Evolutionary conservation across 805 yeast genomes (phyloP), one percentile per base, ranked within the genome.

Genomic region (Ogataea nakhonphanomensis): DNA sequence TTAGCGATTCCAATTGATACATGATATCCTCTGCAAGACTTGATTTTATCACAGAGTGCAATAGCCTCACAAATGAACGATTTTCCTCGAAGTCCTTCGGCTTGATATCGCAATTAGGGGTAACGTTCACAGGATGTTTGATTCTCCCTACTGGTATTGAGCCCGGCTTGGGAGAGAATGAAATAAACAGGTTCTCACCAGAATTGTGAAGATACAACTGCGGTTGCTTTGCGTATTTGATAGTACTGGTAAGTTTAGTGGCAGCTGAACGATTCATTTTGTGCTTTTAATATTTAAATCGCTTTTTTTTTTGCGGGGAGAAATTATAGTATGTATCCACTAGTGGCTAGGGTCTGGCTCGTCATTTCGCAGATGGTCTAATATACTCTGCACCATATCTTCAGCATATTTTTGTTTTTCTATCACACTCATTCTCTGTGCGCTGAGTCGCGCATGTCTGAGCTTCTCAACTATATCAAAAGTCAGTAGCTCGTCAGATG

Each of bases 1-100:
- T 69, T 4, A 75, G 67, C 1, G 84, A 78, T 43, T 79, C 85
- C 54, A 78, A 58, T 21, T 70, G 66, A 52, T 73, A 80, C 1
- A 78, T 57, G 48, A 74, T 73, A 55, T 80, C 86, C 10, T 71
- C 45, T 17, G 60, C 57, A 6, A 65, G 57, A 10, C 53, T 45
- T 13, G 51, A 39, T 0, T 37, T 21, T 4, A 65, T 45, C 12
- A 58, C 37, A 3, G 43, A 35, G 17, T 59, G 62, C 4, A 67
- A 37, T 2, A 48, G 15, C 0, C 37, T 14, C 2, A 54, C 26
- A 25, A 65, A 64, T 3, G 51, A 49, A 2, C 33, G 35, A 39
- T 64, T 58, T 21, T 51, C 57, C n/a, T 39, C 37, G 45, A 65
- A 65, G 13, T 55, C 50, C 3, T 24, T 10, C 8, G 56, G 50